Percentiles rank a stretch among this genome's conserved stretches.
These are phyloP conservation scores for Massarina eburnea DNA, from an alignment of 2,329 filamentous ascomycete genomes.

Conservation along the genomic window DNA sequence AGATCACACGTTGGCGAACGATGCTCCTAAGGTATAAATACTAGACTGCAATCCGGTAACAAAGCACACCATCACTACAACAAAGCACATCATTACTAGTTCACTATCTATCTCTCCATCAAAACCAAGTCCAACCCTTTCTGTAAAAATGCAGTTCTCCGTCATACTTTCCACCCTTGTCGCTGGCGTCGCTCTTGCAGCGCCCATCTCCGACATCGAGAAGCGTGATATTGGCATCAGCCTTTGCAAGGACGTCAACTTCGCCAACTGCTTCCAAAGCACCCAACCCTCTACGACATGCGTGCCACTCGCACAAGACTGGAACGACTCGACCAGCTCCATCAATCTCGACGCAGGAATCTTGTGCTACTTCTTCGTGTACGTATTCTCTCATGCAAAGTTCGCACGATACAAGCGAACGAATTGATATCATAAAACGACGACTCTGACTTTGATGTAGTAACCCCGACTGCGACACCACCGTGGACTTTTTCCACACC, in stretches of 20 bases:
- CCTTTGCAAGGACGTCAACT: constrained; percentile 17
- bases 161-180: constrained; percentile 2
- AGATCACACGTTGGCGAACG: not conserved
- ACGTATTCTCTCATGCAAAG: constrained; percentile 2
- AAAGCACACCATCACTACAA: not conserved
- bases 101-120: not conserved
- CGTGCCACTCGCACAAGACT: constrained; percentile 10
- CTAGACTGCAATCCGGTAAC: not conserved
- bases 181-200: constrained; percentile 5
- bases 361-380: constrained; percentile 24
- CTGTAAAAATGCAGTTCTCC: constrained; percentile 1
- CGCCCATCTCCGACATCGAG: constrained; percentile 4
- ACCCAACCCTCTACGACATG: constrained; percentile 9
- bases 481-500: constrained; percentile 18
- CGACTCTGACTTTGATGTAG: constrained; percentile 3
- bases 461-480: constrained; percentile 10
- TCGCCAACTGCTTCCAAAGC: constrained; percentile 14
- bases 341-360: constrained; percentile 13
- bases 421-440: not conserved
- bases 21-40: not conserved
- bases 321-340: constrained; percentile 13
- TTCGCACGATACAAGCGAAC: too few species aligned
- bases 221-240: constrained; percentile 12
- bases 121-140: not conserved
- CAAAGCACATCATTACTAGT: not conserved